phyloP scores from a whole-genome alignment of 2,329 filamentous ascomycete genomes.

The Stagonosporopsis tanaceti region DNA sequence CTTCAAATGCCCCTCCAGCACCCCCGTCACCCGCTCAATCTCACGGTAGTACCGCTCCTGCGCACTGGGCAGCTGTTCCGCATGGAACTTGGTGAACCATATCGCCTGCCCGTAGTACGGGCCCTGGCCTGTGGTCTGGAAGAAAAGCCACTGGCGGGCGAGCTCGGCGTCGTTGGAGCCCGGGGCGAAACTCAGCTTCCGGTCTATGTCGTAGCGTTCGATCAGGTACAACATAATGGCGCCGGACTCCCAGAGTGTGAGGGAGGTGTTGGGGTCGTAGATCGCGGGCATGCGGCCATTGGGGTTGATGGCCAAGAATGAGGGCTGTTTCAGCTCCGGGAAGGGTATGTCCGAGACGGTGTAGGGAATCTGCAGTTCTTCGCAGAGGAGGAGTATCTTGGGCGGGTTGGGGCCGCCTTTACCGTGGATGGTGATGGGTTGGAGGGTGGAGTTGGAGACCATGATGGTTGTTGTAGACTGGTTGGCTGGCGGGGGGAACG shows the following conservation, averaged over 20 bases:
- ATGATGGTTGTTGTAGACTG: slow-evolving; percentile 7
- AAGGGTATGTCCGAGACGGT: slow-evolving; percentile 48
- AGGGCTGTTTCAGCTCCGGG: slow-evolving; percentile 51
- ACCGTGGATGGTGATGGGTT: slow-evolving; percentile 37
- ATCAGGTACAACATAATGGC: slow-evolving; percentile 56
- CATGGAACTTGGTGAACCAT: slow-evolving; percentile 50
- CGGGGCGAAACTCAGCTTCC: slow-evolving; percentile 47
- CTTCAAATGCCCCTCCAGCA: slow-evolving; percentile 55
- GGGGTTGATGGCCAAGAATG: slow-evolving; percentile 52
- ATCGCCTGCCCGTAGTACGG: slow-evolving; percentile 54
- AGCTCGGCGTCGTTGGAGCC: slow-evolving; percentile 49
- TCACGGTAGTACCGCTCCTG: slow-evolving; percentile 59
- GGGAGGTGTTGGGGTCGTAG: slow-evolving; percentile 54
- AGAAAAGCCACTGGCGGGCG: slow-evolving; percentile 56
- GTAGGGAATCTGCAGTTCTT: slow-evolving; percentile 55
- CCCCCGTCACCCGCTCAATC: slow-evolving; percentile 55
- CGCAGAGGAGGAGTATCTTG: slow-evolving; percentile 57
- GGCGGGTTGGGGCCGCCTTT: slow-evolving; percentile 50
- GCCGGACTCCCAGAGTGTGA: slow-evolving; percentile 56
- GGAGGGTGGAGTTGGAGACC: slow-evolving; percentile 19
- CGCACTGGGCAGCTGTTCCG: slow-evolving; percentile 55
- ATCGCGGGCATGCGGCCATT: slow-evolving; percentile 56
- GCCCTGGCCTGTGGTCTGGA: slow-evolving; percentile 55
- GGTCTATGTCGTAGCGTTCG: slow-evolving; percentile 54
- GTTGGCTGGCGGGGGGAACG: not conserved